phyloP scores from a whole-genome alignment of 345 rosid genomes.

The Aethionema arabicum region DNA sequence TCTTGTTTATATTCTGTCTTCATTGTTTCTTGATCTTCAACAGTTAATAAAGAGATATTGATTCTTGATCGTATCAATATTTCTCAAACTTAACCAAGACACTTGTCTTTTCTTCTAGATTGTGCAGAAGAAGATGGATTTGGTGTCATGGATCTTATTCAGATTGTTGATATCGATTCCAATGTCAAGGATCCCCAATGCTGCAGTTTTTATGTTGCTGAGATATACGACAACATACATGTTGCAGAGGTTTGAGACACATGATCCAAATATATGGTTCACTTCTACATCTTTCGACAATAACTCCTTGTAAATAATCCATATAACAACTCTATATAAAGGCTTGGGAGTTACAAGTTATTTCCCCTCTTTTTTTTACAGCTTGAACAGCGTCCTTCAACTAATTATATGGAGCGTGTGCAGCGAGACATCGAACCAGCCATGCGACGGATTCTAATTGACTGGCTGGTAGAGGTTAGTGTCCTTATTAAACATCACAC shows the following conservation, averaged over 20 bases:
- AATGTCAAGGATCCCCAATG: slow-evolving; percentile 61
- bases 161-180: slow-evolving; percentile 72
- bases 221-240: slow-evolving; percentile 56
- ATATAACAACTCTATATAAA: neutral
- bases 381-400: slow-evolving; percentile 77
- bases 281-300: slow-evolving; percentile 20
- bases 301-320: neutral
- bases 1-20: neutral
- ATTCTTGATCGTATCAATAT: neutral
- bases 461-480: slow-evolving; percentile 96
- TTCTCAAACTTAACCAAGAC: slow-evolving; percentile 10
- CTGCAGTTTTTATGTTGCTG: slow-evolving; percentile 76
- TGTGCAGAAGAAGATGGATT: slow-evolving; percentile 52
- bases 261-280: slow-evolving; percentile 17
- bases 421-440: slow-evolving; percentile 66
- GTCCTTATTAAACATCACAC: neutral
- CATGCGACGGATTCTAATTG: slow-evolving; percentile 85
- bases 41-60: too few relatives aligned
- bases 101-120: slow-evolving; percentile 28
- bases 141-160: slow-evolving; percentile 27
- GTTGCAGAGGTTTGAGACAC: slow-evolving; percentile 68
- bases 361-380: slow-evolving; percentile 31
- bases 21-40: too few relatives aligned
- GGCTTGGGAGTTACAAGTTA: slow-evolving; percentile 1
- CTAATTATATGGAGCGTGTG: slow-evolving; percentile 67